Conservation (phyloP, 1,284 basidiomycete species). For the Retiboletus fuscus region DNA sequence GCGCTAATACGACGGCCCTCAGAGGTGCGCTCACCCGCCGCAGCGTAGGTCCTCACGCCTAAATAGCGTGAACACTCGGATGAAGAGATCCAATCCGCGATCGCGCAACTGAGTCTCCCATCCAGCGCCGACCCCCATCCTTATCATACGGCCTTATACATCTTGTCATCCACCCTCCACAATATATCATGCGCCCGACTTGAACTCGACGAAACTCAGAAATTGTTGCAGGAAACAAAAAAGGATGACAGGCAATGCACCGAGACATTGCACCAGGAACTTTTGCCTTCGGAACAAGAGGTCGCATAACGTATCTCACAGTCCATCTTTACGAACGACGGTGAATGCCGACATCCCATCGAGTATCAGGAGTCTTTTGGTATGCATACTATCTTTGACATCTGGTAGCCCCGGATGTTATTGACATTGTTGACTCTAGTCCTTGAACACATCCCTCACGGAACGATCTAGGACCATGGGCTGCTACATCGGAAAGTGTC, state of each 20-base stretch:
- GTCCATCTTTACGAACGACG: too few species aligned
- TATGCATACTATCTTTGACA: slow-evolving; percentile 47
- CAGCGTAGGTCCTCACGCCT: slow-evolving; percentile 66
- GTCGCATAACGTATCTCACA: slow-evolving; percentile 55
- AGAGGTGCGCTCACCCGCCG: slow-evolving; percentile 34
- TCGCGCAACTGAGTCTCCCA: slow-evolving; percentile 60
- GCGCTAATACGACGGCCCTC: slow-evolving; percentile 18
- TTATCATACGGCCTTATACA: slow-evolving; percentile 73
- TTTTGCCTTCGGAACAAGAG: slow-evolving; percentile 70
- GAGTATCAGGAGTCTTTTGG: slow-evolving; percentile 63
- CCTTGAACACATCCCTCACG: too few species aligned
- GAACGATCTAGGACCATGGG: slow-evolving; percentile 62
- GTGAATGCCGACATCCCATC: slow-evolving; percentile 60
- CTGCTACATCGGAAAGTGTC: slow-evolving; percentile 51
- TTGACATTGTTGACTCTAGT: too few species aligned
- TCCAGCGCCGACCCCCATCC: slow-evolving; percentile 61
- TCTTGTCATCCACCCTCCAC: slow-evolving; percentile 43
- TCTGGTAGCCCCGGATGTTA: too few species aligned
- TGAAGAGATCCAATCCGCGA: too few species aligned
- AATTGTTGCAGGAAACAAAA: slow-evolving; percentile 55
- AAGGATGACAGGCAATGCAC: slow-evolving; percentile 60
- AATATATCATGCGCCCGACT: slow-evolving; percentile 59
- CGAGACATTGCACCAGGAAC: slow-evolving; percentile 64
- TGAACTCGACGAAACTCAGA: too few species aligned
- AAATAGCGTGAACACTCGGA: slow-evolving; percentile 80